Evolutionary conservation across 352 stramenopile species (phyloP).

Genomic region (Globisporangium camurandrum): DNA sequence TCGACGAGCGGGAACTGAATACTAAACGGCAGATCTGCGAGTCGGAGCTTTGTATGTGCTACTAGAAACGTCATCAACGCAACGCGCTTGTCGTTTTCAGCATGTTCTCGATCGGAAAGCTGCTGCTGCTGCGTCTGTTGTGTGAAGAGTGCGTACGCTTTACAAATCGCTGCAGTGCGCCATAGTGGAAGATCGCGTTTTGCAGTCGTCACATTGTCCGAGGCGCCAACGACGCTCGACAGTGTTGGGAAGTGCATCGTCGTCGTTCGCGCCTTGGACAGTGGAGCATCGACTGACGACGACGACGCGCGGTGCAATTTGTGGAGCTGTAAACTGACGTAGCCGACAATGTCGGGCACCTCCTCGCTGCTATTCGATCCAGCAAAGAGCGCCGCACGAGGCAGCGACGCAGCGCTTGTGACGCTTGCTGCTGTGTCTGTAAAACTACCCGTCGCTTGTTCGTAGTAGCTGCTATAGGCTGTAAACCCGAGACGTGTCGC

Average conservation of each 20-base stretch:
- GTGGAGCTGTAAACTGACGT: not conserved
- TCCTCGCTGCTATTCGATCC: not conserved
- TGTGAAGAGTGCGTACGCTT: not conserved
- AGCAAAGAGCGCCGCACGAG: not conserved
- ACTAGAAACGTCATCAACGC: slow-evolving; percentile 50
- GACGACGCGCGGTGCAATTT: not conserved
- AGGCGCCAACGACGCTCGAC: not conserved
- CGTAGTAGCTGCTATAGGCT: slow-evolving; percentile 47
- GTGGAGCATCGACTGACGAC: too few species aligned
- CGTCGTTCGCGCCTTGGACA: too few species aligned
- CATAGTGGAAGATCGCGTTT: slow-evolving; percentile 10
- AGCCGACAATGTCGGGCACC: not conserved
- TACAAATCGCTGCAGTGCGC: slow-evolving; percentile 29
- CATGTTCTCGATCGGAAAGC: not conserved
- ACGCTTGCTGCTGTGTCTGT: not conserved
- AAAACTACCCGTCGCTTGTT: slow-evolving; percentile 25
- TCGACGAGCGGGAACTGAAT: slow-evolving; percentile 53
- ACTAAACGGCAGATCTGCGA: slow-evolving; percentile 52
- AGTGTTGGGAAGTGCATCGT: not conserved
- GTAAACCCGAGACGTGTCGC: slow-evolving; percentile 19
- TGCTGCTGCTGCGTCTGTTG: slow-evolving; percentile 3
- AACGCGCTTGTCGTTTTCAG: slow-evolving; percentile 8
- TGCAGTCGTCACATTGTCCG: not conserved
- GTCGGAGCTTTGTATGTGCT: slow-evolving; percentile 20
- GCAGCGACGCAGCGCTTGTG: not conserved